phyloP scores from a whole-genome alignment of 176 grass and related monocot species.

The Echinochloa phyllopogon region DNA sequence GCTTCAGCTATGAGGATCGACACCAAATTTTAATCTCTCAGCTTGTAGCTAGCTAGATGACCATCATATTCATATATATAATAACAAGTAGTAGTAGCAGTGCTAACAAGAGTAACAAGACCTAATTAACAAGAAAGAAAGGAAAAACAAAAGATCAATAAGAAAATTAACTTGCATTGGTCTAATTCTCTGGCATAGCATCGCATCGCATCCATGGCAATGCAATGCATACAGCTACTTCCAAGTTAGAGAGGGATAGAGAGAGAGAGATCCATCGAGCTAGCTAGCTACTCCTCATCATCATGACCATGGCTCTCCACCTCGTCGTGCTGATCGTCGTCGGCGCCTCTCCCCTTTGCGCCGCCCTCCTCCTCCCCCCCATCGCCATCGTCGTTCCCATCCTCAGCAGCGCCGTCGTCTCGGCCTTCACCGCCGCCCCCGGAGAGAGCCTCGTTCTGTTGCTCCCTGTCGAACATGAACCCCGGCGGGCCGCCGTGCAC shows the following conservation, averaged over 20 bases:
- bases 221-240: background rate
- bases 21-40: too few relatives aligned
- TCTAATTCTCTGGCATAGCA: background rate
- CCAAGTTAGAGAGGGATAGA: background rate
- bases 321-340: slow-evolving; percentile 46
- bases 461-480: slow-evolving; percentile 44
- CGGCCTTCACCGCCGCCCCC: background rate
- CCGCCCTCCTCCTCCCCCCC: background rate
- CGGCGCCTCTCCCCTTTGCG: slow-evolving; percentile 5
- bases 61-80: slow-evolving; percentile 13
- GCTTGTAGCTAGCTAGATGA: background rate
- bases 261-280: background rate
- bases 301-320: slow-evolving; percentile 59
- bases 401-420: background rate
- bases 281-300: slow-evolving; percentile 37
- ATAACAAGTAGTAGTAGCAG: background rate
- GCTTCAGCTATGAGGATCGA: too few relatives aligned
- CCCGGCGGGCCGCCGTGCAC: slow-evolving; percentile 39
- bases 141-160: background rate
- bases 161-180: background rate
- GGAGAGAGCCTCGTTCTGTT: background rate
- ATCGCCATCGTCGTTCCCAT: slow-evolving; percentile 15
- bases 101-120: slow-evolving; percentile 4
- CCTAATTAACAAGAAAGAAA: slow-evolving; percentile 1
- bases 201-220: background rate